Base-by-base conservation (phyloP, 805 yeast species). In the Kuraishia borneana region DNA sequence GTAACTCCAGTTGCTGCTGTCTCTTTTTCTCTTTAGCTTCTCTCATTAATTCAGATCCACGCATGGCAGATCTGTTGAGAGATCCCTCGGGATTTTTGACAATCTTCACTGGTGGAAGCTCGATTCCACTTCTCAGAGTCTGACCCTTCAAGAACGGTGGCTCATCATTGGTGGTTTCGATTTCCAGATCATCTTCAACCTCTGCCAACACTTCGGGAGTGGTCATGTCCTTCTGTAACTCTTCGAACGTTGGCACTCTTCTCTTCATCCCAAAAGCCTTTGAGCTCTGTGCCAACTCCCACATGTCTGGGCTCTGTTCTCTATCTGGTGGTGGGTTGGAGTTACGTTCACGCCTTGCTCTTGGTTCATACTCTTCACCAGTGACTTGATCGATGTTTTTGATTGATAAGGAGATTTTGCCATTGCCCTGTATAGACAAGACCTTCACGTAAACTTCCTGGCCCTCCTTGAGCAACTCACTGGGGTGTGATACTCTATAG, bases 231-330 rank as follows among this genome's bases (percentile, higher is more conserved):
- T 3, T 30, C 42, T 4, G 43, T 42, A 6, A 40, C 36, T 32
- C 46, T 26, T 31, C 39, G 17, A 21, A 37, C 10, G 21, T 29
- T 33, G 12, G 33, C 17, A 36, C 35, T 18, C 35, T 26, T 31
- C 40, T 46, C 16, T 46, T 49, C n/a, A 46, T 52, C 6, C 53
- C 59, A 40, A 39, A 56, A 2, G 58, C 60, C 19, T 51, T 47
- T 29, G 44, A 19, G 23, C 3, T 25, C 16, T 25, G 28, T 7
- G 28, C 28, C 28, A 25, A 12, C 16, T 89, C 96, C 95, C 96
- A 88, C 36, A 85, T 57, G 54, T 88, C 97, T 0, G 94, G 94
- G 0, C 94, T 81, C n/a, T n/a, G n/a, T n/a, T n/a, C n/a, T n/a
- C n/a, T n/a, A n/a, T n/a, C n/a, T n/a, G n/a, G n/a, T n/a, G n/a